Base-by-base conservation (phyloP, 345 rosid genomes). In the Ceriops tagal region DNA sequence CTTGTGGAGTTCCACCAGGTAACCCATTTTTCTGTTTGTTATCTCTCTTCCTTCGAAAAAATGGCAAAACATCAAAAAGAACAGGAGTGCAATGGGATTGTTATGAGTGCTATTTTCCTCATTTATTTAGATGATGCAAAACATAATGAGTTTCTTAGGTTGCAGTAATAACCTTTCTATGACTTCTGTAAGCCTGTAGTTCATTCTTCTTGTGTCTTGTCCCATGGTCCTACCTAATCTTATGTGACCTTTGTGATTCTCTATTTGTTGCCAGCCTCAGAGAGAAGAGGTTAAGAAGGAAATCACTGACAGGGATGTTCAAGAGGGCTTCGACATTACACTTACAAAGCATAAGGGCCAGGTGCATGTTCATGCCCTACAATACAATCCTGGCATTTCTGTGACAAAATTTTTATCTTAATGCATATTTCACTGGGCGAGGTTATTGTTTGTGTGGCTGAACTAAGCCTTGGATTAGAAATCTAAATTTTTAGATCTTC, bases 1-100 rank as follows among this genome's bases (percentile, higher is more conserved):
- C 97, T 93, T 51, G 73, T 93, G 28, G 97, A 93, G 80, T 93
- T 93, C 74, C 97, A 93, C 77, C 98, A 93, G 97, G 98, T 87
- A 43, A 84, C 30, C 46, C 63, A 16, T 66, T 22, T 35, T 24
- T 53, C 39, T 15, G 10, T 51, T 37, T 26, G 1, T 34, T 18
- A 13, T 58, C 43, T 8, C 6, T 11, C 27, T 19, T 39, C 53
- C 21, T 58, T 18, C 5, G 8, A 56, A 8, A 24, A 56, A 6
- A 56, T 24, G 16, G 24, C 59, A 6, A 56, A 56, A 21, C 24
- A 43, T 43, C 18, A 43, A 56, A 21, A 21, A 55, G 59, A 43
- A 70, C 21, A 18, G 18, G 4, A 53, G 22, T 43, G 18, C 49
- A 43, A 43, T 13, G 49, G 19, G 3, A 16, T 43, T 43, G 18